Percentiles rank a stretch among this genome's conserved stretches.
Conservation (phyloP, 2,329 filamentous ascomycete genomes). For the Fusarium caatingaense region DNA sequence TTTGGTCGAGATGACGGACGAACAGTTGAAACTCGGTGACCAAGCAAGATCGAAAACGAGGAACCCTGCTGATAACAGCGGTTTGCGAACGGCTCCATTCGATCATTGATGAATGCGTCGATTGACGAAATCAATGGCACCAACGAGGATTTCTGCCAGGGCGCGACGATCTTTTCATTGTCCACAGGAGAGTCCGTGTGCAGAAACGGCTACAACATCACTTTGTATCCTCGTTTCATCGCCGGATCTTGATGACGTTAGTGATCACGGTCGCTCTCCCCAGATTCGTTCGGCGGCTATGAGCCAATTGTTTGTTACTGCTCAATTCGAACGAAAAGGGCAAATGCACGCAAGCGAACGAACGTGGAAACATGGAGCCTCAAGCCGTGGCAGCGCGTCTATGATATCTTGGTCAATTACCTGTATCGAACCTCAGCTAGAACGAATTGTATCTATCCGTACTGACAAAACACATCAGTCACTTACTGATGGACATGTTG, state of each 20-base stretch:
- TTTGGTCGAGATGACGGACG: conserved; percentile 20
- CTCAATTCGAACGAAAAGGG: conserved; percentile 36
- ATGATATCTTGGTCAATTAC: neutral
- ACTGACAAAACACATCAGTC: neutral
- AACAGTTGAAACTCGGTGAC: conserved; percentile 10
- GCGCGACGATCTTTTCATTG: conserved; percentile 38
- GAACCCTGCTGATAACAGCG: conserved; percentile 34
- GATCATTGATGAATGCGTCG: conserved; percentile 33
- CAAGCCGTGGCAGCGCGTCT: neutral
- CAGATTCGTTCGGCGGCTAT: conserved; percentile 33
- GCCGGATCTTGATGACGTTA: conserved; percentile 38
- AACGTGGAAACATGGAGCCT: conserved; percentile 17
- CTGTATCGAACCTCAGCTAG: neutral
- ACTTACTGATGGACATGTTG: neutral
- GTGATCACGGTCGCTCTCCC: conserved; percentile 39
- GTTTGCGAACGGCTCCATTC: conserved; percentile 38
- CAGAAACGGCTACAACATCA: conserved; percentile 43
- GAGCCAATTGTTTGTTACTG: conserved; percentile 36
- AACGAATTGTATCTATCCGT: neutral
- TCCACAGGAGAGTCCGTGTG: conserved; percentile 44
- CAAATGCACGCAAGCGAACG: conserved; percentile 36
- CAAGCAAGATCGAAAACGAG: conserved; percentile 24
- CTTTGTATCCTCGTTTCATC: conserved; percentile 46
- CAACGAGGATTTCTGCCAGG: conserved; percentile 30
- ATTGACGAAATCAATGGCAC: conserved; percentile 33